Evolutionary conservation across 1,284 basidiomycete species (phyloP).

Genomic region (Leucoagaricus sp.): DNA sequence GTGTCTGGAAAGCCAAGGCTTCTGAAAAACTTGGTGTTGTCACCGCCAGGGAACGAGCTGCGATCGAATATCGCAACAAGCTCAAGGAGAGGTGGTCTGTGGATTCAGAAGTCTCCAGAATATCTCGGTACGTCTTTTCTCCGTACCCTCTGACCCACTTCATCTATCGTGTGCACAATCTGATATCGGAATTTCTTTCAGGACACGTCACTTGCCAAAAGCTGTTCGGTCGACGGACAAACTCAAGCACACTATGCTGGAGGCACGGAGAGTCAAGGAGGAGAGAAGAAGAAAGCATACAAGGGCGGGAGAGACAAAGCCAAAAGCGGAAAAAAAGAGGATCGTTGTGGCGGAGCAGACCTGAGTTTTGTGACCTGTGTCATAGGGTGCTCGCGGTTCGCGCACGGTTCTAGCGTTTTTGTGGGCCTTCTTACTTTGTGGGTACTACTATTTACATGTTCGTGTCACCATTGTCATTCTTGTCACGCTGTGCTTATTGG

Average conservation of each 20-base stretch:
- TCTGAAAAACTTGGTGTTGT: constrained; percentile 92
- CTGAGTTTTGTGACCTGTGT: neutral
- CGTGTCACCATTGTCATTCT: too few relatives aligned
- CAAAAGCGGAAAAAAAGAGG: constrained; percentile 91
- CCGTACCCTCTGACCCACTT: neutral
- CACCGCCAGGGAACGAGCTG: constrained; percentile 89
- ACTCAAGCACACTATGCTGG: constrained; percentile 93
- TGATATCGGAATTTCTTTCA: constrained; percentile 28
- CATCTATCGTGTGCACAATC: too few relatives aligned
- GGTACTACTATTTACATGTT: too few relatives aligned
- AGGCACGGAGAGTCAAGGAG: constrained; percentile 89
- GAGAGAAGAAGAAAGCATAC: constrained; percentile 90
- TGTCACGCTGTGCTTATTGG: too few relatives aligned
- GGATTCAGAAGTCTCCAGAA: constrained; percentile 80
- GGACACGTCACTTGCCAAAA: constrained; percentile 87
- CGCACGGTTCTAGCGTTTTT: too few relatives aligned
- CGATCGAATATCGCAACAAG: constrained; percentile 90
- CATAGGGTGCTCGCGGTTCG: too few relatives aligned
- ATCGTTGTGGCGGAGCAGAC: constrained; percentile 78
- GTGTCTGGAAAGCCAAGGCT: constrained; percentile 95
- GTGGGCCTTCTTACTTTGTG: neutral
- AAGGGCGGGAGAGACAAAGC: constrained; percentile 83
- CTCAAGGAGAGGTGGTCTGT: constrained; percentile 90
- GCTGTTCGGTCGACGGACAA: constrained; percentile 86
- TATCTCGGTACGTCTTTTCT: constrained; percentile 64